phyloP scores from a whole-genome alignment of 108 stramenopile species.

The Poteriospumella lacustris region DNA sequence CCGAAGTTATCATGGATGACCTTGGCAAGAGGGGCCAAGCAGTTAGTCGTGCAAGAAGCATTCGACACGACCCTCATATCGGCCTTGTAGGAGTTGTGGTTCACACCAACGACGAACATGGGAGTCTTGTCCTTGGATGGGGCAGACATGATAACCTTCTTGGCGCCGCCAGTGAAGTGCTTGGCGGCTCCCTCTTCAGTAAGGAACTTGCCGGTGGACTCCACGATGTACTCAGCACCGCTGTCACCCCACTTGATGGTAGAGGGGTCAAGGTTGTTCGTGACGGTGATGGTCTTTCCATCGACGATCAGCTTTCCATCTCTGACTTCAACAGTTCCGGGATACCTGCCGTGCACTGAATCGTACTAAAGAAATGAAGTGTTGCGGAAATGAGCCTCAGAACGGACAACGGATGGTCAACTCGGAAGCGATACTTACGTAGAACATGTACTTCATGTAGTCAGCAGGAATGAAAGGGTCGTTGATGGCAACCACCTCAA shows the following conservation, averaged over 20 bases:
- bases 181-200: slow-evolving; percentile 46
- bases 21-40: slow-evolving; percentile 54
- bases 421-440: background rate
- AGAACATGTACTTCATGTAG: slow-evolving; percentile 62
- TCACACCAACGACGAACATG: slow-evolving; percentile 60
- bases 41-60: slow-evolving; percentile 57
- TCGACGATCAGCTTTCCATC: slow-evolving; percentile 47
- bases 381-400: too few relatives aligned
- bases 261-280: slow-evolving; percentile 43
- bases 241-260: slow-evolving; percentile 47
- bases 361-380: too few relatives aligned
- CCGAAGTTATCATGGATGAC: slow-evolving; percentile 54
- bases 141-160: slow-evolving; percentile 56
- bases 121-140: slow-evolving; percentile 52
- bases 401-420: too few relatives aligned
- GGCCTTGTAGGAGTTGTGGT: slow-evolving; percentile 44
- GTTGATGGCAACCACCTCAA: slow-evolving; percentile 92
- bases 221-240: slow-evolving; percentile 53
- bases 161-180: slow-evolving; percentile 53
- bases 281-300: slow-evolving; percentile 30
- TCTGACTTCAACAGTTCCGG: slow-evolving; percentile 43
- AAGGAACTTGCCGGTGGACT: slow-evolving; percentile 54
- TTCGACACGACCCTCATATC: slow-evolving; percentile 52
- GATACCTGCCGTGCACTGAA: slow-evolving; percentile 52
- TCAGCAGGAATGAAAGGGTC: slow-evolving; percentile 80